Evolutionary conservation across 768 basidiomycete species (phyloP).

Genomic region (Suillus sp.): DNA sequence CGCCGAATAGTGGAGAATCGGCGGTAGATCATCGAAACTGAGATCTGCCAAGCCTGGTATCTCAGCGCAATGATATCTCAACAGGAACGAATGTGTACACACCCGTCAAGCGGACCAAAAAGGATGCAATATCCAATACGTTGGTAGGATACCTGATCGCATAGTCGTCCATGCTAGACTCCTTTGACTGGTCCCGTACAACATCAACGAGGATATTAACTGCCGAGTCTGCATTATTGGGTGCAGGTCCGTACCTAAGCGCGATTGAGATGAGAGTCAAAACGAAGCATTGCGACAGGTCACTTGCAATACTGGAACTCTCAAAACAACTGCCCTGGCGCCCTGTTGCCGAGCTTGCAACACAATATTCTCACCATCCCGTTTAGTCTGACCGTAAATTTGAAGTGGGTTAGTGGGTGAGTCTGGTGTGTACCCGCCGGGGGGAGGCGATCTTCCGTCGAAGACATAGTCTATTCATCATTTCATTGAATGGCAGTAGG

Average conservation of each 20-base stretch:
- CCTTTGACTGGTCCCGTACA: conserved; percentile 83
- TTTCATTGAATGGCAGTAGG: conserved; percentile 10
- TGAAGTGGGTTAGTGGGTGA: conserved; percentile 83
- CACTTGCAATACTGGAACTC: conserved; percentile 86
- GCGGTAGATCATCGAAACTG: conserved; percentile 48
- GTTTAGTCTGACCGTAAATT: conserved; percentile 84
- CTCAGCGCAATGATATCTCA: background rate
- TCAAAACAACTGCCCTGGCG: conserved; percentile 66
- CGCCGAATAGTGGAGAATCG: conserved; percentile 84
- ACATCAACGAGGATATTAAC: conserved; percentile 88
- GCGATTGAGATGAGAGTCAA: conserved; percentile 11
- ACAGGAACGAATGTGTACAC: conserved; percentile 21
- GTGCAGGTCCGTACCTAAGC: conserved; percentile 81
- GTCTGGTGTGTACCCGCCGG: conserved; percentile 60
- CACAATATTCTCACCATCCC: conserved; percentile 83
- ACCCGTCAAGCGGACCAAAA: conserved; percentile 79
- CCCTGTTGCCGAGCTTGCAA: conserved; percentile 49
- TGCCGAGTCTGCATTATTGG: conserved; percentile 84
- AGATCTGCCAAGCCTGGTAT: conserved; percentile 31
- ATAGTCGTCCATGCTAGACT: conserved; percentile 95
- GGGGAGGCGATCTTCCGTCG: conserved; percentile 85
- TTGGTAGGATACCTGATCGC: conserved; percentile 93
- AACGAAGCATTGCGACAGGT: background rate
- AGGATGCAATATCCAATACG: conserved; percentile 81
- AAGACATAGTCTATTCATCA: conserved; percentile 83